These are phyloP conservation scores for Myriosclerotinia duriaeana DNA, from an alignment of 2,329 filamentous ascomycete species.

Conservation along the genomic window DNA sequence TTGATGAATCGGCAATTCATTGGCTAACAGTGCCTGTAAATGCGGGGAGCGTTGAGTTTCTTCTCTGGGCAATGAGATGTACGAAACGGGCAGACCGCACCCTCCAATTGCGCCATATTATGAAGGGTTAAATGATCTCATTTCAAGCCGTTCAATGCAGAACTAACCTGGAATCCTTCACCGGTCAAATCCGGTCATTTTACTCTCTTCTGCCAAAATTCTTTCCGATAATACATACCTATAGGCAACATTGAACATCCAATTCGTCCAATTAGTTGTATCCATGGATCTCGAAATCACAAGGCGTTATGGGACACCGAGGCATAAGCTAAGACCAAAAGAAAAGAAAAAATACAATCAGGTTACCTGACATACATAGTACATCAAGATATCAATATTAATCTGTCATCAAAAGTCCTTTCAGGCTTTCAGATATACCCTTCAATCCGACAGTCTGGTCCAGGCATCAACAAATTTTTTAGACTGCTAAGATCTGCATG, in stretches of 20 bases:
- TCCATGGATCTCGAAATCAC: background rate
- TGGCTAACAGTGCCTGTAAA: slow-evolving; percentile 1
- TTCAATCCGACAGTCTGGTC: slow-evolving; percentile 33
- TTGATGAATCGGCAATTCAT: background rate
- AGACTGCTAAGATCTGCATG: slow-evolving; percentile 16
- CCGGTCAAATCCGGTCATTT: slow-evolving; percentile 24
- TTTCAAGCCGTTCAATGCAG: slow-evolving; percentile 26
- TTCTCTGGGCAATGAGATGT: slow-evolving; percentile 8
- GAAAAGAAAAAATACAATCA: background rate
- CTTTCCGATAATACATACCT: background rate
- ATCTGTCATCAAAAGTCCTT: background rate
- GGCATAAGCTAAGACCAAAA: background rate
- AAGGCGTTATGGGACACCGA: background rate
- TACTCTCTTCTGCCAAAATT: background rate
- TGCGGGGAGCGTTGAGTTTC: slow-evolving; percentile 11
- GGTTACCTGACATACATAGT: background rate
- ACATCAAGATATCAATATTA: background rate
- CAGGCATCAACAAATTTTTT: background rate
- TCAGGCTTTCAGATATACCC: background rate
- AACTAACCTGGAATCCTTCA: background rate
- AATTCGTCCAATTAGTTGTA: background rate
- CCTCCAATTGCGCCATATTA: slow-evolving; percentile 4
- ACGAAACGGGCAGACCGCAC: slow-evolving; percentile 8
- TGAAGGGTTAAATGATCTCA: slow-evolving; percentile 33
- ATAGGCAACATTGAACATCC: background rate